phyloP scores from a whole-genome alignment of 2,329 filamentous ascomycete genomes.

The Cladosporium halotolerans region DNA sequence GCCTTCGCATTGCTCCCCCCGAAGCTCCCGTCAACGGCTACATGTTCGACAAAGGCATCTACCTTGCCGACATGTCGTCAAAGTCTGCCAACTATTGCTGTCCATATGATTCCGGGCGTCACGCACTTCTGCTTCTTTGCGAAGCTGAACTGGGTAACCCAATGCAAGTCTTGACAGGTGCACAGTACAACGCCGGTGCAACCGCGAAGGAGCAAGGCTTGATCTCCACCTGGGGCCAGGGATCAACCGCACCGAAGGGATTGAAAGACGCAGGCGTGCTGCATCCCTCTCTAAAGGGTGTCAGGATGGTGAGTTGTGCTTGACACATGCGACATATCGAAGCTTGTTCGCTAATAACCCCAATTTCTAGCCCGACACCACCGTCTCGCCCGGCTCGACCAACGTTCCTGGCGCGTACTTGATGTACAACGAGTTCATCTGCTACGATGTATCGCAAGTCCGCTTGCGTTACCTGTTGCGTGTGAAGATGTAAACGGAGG shows the following conservation, averaged over 20 bases:
- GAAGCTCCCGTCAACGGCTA: constrained; percentile 61
- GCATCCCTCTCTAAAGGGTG: constrained; percentile 58
- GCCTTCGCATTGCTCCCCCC: constrained; percentile 80
- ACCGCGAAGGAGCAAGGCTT: constrained; percentile 55
- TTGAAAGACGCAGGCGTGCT: constrained; percentile 73
- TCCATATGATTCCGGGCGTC: constrained; percentile 54
- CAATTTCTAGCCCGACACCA: constrained; percentile 20
- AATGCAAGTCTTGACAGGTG: constrained; percentile 55
- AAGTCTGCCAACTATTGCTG: constrained; percentile 78
- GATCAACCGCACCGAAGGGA: constrained; percentile 53
- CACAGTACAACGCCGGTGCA: constrained; percentile 58
- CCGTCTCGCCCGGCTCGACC: constrained; percentile 12
- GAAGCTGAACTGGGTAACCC: constrained; percentile 77
- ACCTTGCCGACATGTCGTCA: constrained; percentile 76
- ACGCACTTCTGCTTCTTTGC: constrained; percentile 72
- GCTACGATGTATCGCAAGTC: constrained; percentile 64
- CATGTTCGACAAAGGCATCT: constrained; percentile 88
- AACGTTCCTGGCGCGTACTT: constrained; percentile 39
- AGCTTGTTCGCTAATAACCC: background rate
- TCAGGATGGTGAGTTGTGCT: constrained; percentile 56
- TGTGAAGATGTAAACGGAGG: constrained; percentile 38
- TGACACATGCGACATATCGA: background rate
- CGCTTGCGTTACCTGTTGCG: constrained; percentile 64
- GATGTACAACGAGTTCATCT: constrained; percentile 68
- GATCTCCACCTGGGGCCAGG: constrained; percentile 65